Evolutionary conservation across 106 monocot species (phyloP), one percentile per base, ranked within the genome.

Genomic region (Vanilla planifolia): DNA sequence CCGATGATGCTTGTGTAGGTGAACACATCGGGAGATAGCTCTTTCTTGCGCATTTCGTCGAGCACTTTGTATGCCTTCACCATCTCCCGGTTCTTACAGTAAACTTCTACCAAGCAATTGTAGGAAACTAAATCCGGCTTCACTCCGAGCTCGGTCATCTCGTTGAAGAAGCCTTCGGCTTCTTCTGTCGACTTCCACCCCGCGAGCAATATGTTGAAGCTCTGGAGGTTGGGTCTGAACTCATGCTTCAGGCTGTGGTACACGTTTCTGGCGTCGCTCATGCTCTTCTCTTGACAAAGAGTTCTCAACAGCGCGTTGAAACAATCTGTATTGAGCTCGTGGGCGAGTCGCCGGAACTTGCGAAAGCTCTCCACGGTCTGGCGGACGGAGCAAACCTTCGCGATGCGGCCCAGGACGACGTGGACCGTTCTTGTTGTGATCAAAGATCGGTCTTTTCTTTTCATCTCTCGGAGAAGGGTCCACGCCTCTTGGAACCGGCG

Each of bases 1-100:
- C 89, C 94, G 16, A 94, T 94, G 3, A 94, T 22, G 48, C 94
- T 83, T 0, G 94, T 90, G 51, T 86, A 86, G 0, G 83, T 89
- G 23, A 80, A 68, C 13, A 80, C 75, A 67, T 90, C 94, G 0
- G 94, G 94, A 5, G 39, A 75, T 1, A 86, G 79, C 36, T 95
- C 89, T 29, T 48, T 58, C 8, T 70, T 52, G 6, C 71, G 52
- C 62, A 64, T 75, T 67, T 63, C 58, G 42, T 71, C 73, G 21
- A 76, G 11, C 63, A 75, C 4, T 47, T 71, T 62, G 32, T 36
- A 64, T 1, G 89, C 93, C 60, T 76, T 83, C 2, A 61, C 74
- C 46, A 89, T 42, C 13, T 77, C 69, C 0, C 69, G 30, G 33
- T 86, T 83, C 73, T 94, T 94, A 59, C 94, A 94, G 59, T 80